Evolutionary conservation across 805 yeast genomes (phyloP).

Genomic region (Wickerhamiella lipophila): DNA sequence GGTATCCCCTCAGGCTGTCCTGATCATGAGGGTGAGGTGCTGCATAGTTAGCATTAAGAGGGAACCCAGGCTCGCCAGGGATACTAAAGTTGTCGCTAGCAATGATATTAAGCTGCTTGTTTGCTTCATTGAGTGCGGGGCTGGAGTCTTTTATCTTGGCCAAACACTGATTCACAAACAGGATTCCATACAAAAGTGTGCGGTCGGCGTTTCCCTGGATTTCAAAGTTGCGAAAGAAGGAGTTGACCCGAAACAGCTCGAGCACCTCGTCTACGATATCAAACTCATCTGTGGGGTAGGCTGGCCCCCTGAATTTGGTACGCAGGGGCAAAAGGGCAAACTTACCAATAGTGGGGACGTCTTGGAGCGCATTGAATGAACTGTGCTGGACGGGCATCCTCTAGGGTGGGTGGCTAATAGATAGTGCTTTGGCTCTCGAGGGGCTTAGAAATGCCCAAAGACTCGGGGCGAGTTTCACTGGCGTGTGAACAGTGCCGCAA

Average conservation of each 20-base stretch:
- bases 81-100: conserved; percentile 78
- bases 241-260: conserved; percentile 88
- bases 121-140: conserved; percentile 31
- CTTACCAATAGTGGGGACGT: conserved; percentile 49
- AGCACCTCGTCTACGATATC: conserved; percentile 86
- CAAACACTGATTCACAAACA: conserved; percentile 77
- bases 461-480: not conserved
- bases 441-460: not conserved
- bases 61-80: conserved; percentile 94
- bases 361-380: conserved; percentile 21
- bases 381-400: conserved; percentile 26
- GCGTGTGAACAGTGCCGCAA: conserved; percentile 1
- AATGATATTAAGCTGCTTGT: conserved; percentile 55
- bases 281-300: conserved; percentile 65
- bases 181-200: conserved; percentile 81
- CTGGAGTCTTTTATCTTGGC: conserved; percentile 42
- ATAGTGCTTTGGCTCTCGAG: not conserved
- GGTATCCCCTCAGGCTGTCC: conserved; percentile 65
- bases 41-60: conserved; percentile 64
- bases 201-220: conserved; percentile 93
- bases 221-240: conserved; percentile 93
- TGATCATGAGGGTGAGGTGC: conserved; percentile 71
- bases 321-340: conserved; percentile 73
- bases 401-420: not conserved
- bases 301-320: conserved; percentile 81